Base-by-base conservation (phyloP, 768 basidiomycete genomes). In the Macrolepiota albuminosa region DNA sequence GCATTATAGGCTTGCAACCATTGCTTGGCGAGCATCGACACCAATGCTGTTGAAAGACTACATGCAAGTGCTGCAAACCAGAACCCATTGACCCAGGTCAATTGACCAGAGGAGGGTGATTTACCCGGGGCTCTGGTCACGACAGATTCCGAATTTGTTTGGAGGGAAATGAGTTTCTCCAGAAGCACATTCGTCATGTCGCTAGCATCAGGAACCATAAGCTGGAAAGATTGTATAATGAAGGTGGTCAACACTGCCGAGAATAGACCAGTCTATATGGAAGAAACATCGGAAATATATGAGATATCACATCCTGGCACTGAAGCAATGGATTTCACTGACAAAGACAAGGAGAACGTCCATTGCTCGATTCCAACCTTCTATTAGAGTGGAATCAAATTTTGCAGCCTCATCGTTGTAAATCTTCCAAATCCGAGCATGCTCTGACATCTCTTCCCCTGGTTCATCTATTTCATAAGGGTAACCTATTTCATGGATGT, bases 11-110 rank as follows among this genome's bases (percentile, higher is more conserved):
- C 66, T 47, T 78, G 73, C 7, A 78, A 66, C 79, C 79, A 80
- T 65, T 79, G 79, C 49, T 79, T 78, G 4, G 76, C 74, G 1
- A 79, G 71, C 76, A 79, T 78, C n/a, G 78, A 75, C 50, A 77
- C 68, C 0, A 80, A 66, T 6, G 77, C 77, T 6, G 76, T 73
- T 4, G 76, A 75, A 36, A 79, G 71, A 59, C 76, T 76, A 64
- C 71, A 78, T 5, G 75, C 67, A 29, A 79, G 67, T 16, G 76
- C 75, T 14, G 75, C 72, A 61, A 80, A 79, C 79, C 79, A 80
- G 9, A 79, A 70, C 2, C 78, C 78, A 57, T 79, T 80, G 2
- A 79, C 77, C 71, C 74, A 76, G 31, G 63, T 70, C 21, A 76
- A 70, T 39, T 75, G 69, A 13, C 24, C 34, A 11, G 58, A 43